These are phyloP conservation scores for Penicillium frequentans DNA, from an alignment of 2,329 filamentous ascomycete genomes.

Conservation along the genomic window DNA sequence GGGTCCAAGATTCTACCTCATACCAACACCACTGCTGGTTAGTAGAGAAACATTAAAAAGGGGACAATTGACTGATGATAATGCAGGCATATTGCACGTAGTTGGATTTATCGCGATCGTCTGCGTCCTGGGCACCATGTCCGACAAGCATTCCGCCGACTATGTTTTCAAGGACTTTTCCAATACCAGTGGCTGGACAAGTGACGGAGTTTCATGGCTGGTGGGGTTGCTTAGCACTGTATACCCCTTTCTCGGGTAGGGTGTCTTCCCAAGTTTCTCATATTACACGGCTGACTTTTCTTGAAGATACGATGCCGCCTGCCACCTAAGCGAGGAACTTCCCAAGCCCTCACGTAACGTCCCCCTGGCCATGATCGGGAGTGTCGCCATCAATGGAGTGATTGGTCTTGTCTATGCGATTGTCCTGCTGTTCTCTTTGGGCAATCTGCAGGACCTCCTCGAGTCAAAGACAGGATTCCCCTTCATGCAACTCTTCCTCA, in stretches of 20 bases:
- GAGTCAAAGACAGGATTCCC: conserved; percentile 45
- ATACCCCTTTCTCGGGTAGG: conserved; percentile 21
- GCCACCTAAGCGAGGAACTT: conserved; percentile 41
- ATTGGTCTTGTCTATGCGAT: conserved; percentile 47
- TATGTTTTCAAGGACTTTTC: conserved; percentile 21
- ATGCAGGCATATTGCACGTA: conserved; percentile 17
- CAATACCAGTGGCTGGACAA: conserved; percentile 20
- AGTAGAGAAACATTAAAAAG: neutral
- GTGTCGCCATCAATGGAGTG: conserved; percentile 44
- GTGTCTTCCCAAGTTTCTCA: too few relatives aligned
- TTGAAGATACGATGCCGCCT: conserved; percentile 40
- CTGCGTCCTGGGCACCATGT: conserved; percentile 15
- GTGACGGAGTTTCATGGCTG: conserved; percentile 20
- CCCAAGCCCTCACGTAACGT: conserved; percentile 29
- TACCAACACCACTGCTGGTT: conserved; percentile 17
- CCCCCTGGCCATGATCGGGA: conserved; percentile 35
- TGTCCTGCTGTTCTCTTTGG: conserved; percentile 47
- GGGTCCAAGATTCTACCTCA: conserved; percentile 30
- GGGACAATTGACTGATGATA: neutral
- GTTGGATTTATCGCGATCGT: conserved; percentile 16
- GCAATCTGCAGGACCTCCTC: conserved; percentile 41
- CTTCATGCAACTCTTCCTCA: conserved; percentile 43
- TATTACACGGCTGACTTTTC: neutral
- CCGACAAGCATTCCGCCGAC: conserved; percentile 12
- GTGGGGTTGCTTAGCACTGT: conserved; percentile 19